phyloP scores from a whole-genome alignment of 2,329 filamentous ascomycete genomes.

The Ascomycota sp. region DNA sequence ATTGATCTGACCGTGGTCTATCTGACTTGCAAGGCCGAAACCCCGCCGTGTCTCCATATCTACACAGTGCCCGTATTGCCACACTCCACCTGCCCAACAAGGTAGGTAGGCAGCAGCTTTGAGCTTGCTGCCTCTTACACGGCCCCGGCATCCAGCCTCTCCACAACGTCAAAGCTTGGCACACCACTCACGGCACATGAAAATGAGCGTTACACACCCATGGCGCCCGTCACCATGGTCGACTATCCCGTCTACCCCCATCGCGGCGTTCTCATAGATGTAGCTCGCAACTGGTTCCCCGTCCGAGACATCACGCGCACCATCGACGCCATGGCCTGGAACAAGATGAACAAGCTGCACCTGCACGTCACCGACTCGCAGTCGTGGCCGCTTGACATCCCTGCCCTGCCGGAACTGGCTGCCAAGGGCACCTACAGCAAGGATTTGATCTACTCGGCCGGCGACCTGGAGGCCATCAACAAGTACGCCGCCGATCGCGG shows the following conservation, averaged over 20 bases:
- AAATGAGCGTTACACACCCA: constrained; percentile 58
- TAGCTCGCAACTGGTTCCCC: constrained; percentile 51
- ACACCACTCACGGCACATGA: too few relatives aligned
- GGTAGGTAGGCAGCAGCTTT: too few relatives aligned
- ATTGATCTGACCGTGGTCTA: too few relatives aligned
- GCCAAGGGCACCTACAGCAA: constrained; percentile 52
- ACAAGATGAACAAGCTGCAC: constrained; percentile 69
- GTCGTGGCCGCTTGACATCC: constrained; percentile 70
- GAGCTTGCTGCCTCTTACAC: too few relatives aligned
- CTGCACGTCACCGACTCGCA: constrained; percentile 68
- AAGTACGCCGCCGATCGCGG: constrained; percentile 44
- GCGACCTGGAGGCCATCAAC: constrained; percentile 46
- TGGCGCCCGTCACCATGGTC: constrained; percentile 49
- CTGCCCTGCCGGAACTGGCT: constrained; percentile 47
- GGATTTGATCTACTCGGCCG: constrained; percentile 44
- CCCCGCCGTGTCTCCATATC: too few relatives aligned
- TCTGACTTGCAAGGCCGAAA: too few relatives aligned
- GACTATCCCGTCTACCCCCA: constrained; percentile 58
- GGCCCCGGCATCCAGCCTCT: too few relatives aligned
- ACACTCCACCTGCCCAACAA: too few relatives aligned
- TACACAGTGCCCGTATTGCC: too few relatives aligned
- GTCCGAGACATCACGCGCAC: constrained; percentile 48
- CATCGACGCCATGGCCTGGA: constrained; percentile 58
- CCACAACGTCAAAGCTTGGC: too few relatives aligned
- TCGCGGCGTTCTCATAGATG: constrained; percentile 63